phyloP scores from a whole-genome alignment of 1,139 yeast genomes.

The Geotrichum australiense region DNA sequence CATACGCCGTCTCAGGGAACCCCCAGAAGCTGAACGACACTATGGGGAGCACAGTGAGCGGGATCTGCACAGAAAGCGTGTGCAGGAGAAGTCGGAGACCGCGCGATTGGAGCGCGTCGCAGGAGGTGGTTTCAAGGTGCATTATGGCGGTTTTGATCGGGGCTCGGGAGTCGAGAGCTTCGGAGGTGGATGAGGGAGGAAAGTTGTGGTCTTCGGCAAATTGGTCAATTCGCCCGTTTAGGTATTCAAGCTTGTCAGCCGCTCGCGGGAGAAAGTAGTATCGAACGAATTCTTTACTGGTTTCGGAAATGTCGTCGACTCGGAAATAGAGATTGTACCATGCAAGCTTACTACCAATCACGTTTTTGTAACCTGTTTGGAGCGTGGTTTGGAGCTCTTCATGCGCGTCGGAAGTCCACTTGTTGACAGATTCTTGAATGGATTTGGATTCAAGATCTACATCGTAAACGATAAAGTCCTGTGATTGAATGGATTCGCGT shows the following conservation, averaged over 20 bases:
- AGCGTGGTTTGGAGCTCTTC: constrained; percentile 32
- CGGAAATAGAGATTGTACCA: constrained; percentile 37
- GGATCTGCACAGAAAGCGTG: constrained; percentile 33
- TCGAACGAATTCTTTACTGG: constrained; percentile 21
- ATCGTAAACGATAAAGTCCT: constrained; percentile 17
- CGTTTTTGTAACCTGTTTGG: constrained; percentile 6
- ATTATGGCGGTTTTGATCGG: neutral
- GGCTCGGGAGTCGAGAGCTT: neutral
- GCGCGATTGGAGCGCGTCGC: neutral
- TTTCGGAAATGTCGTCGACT: constrained; percentile 34
- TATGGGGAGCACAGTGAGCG: constrained; percentile 29
- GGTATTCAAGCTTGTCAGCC: constrained; percentile 27
- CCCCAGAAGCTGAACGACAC: constrained; percentile 32
- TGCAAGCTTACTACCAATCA: constrained; percentile 23
- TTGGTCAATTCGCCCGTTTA: constrained; percentile 33
- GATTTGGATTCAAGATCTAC: constrained; percentile 25
- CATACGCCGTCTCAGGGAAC: constrained; percentile 26
- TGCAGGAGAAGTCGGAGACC: neutral
- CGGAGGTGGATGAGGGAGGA: constrained; percentile 11
- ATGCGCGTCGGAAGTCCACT: constrained; percentile 36
- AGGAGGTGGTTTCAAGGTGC: neutral
- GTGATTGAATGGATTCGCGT: neutral
- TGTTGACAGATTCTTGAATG: constrained; percentile 24
- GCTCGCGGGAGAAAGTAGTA: constrained; percentile 29
- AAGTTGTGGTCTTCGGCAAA: constrained; percentile 25